phyloP scores from a whole-genome alignment of 192 early-diverging fungal species.

The Coemansia sp. region DNA sequence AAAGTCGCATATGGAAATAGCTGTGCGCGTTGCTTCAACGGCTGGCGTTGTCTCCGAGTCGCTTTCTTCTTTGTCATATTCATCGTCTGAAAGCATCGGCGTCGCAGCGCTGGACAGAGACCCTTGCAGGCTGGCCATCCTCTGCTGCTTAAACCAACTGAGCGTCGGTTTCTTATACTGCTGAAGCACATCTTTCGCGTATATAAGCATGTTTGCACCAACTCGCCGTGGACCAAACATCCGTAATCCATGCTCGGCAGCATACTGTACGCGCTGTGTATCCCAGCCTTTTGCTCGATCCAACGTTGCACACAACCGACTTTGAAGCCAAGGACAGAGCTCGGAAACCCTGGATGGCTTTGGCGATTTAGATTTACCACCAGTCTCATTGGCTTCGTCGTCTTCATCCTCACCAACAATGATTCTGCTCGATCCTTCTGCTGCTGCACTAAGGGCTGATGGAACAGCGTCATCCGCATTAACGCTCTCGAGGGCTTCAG shows the following conservation, averaged over 20 bases:
- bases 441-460: conserved; percentile 4
- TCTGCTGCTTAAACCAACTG: conserved; percentile 36
- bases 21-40: conserved; percentile 10
- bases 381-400: not conserved
- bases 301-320: conserved; percentile 33
- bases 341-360: conserved; percentile 46
- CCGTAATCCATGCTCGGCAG: conserved; percentile 22
- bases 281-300: conserved; percentile 50
- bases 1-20: conserved; percentile 59
- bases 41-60: conserved; percentile 10
- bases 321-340: conserved; percentile 47
- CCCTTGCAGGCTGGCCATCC: conserved; percentile 3
- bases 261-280: conserved; percentile 42
- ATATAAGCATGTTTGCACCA: conserved; percentile 51
- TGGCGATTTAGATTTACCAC: not conserved
- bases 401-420: conserved; percentile 17
- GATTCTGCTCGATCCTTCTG: not conserved
- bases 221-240: conserved; percentile 38
- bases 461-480: conserved; percentile 5
- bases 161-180: conserved; percentile 17
- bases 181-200: conserved; percentile 31
- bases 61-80: conserved; percentile 18
- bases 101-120: conserved; percentile 24
- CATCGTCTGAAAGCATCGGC: conserved; percentile 38
- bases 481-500: conserved; percentile 25